A percentile compares a stretch with the other conserved stretches of the same genome.
phyloP scores from a whole-genome alignment of 257 asterid genomes.

The Solanum neorickii region DNA sequence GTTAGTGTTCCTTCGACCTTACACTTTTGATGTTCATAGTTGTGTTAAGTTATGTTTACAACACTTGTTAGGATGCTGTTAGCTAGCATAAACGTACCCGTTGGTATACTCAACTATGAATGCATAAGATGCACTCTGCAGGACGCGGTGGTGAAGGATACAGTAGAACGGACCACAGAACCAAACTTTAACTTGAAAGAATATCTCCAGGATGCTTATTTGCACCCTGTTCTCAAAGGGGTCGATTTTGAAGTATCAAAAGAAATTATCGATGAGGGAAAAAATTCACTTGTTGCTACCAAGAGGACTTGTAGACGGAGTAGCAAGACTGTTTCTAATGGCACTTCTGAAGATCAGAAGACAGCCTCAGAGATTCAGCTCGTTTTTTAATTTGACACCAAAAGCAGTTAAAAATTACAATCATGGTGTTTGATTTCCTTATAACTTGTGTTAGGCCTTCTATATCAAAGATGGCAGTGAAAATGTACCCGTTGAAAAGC shows the following conservation, averaged over 20 bases:
- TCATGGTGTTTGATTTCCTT: background rate
- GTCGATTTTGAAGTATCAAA: slow-evolving; percentile 1
- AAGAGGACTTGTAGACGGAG: slow-evolving; percentile 16
- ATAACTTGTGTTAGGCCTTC: background rate
- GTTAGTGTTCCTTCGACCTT: slow-evolving; percentile 19
- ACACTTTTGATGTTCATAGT: background rate
- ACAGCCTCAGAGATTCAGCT: background rate
- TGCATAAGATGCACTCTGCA: background rate
- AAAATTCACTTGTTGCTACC: slow-evolving; percentile 20
- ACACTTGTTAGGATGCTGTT: background rate
- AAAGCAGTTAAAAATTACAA: background rate
- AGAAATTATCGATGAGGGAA: slow-evolving; percentile 20
- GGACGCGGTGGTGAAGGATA: slow-evolving; percentile 65
- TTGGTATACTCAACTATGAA: background rate
- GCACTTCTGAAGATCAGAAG: slow-evolving; percentile 2
- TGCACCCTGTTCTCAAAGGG: slow-evolving; percentile 53
- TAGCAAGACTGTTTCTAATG: slow-evolving; percentile 10
- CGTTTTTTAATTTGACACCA: background rate
- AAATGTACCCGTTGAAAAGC: background rate
- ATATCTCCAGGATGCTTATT: slow-evolving; percentile 36
- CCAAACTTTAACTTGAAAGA: slow-evolving; percentile 32
- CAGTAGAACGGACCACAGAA: slow-evolving; percentile 48
- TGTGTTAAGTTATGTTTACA: background rate
- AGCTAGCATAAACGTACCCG: background rate
- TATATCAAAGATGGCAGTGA: background rate